Evolutionary conservation across 768 basidiomycete genomes (phyloP), one percentile per base, ranked within the genome.

Genomic region (Amanita muscaria): DNA sequence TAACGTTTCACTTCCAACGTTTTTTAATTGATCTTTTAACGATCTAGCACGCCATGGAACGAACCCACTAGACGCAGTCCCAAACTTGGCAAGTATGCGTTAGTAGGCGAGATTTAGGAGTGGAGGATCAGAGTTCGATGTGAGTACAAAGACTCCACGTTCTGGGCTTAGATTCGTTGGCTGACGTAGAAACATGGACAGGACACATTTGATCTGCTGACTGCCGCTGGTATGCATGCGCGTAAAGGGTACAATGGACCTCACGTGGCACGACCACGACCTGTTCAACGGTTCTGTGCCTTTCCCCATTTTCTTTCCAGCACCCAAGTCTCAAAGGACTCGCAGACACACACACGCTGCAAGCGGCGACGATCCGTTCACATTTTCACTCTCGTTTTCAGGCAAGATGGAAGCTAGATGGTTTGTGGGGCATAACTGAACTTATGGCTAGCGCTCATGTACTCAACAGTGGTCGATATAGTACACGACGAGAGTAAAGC

Each of bases 1-100:
- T 4, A 29, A 12, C 6, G 34, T 9, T 12, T 27, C 23, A 18
- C 14, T 33, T 7, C 16, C 19, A 23, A 7, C 36, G 18, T 38
- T 21, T 10, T 15, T 1, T 35, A 16, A 5, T 36, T 2, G 2
- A 12, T 15, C 15, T 38, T 5, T 19, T 23, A 7, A 32, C 10
- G n/a, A n/a, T n/a, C 11, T 27, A 97, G 93, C 56, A 97, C 96
- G 0, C 96, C 96, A 2, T 98, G 96, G 96, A 94, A 97, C 56
- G 85, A 93, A 57, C 90, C 96, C 2, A 89, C 91, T 0, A 53
- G 59, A 1, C 67, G 69, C n/a, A 87, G 85, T 48, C 76, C 78
- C 1, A 96, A 98, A 60, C 98, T 77, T 54, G 58, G 63, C n/a
- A 74, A 76, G 7, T 99, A 87, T 59, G 56, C 84, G 1, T 71